Conservation (phyloP, 331 rosid genomes). For the Acacia pycnantha region DNA sequence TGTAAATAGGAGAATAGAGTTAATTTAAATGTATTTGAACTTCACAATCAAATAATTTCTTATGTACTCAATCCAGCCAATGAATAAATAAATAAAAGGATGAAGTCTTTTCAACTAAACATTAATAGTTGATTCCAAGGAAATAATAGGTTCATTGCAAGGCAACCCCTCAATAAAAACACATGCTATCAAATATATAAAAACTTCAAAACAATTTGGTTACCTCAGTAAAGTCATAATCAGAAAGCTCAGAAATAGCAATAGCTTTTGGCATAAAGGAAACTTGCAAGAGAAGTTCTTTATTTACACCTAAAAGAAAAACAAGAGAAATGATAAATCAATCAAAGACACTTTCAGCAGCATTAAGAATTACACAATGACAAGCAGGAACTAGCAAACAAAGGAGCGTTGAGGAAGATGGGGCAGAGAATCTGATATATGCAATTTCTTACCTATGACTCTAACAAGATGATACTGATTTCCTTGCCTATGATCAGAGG, state of each 20-base stretch:
- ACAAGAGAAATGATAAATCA: conserved; percentile 23
- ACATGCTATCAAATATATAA: not conserved
- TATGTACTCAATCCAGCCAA: not conserved
- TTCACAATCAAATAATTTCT: not conserved
- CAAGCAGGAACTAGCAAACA: conserved; percentile 4
- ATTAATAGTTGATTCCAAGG: conserved; percentile 13
- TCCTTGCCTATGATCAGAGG: conserved; percentile 34
- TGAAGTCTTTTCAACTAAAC: not conserved
- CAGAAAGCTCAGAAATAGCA: conserved; percentile 47
- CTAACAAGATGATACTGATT: conserved; percentile 51
- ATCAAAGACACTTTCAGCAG: conserved; percentile 18
- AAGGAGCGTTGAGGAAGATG: not conserved
- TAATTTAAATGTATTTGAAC: not conserved
- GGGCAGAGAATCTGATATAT: not conserved
- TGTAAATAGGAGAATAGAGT: not conserved
- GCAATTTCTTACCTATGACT: conserved; percentile 54
- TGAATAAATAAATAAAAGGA: not conserved
- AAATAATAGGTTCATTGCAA: conserved; percentile 10
- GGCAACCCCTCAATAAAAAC: not conserved
- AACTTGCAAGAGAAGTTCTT: conserved; percentile 56
- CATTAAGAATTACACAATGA: conserved; percentile 4
- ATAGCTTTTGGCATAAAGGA: conserved; percentile 37
- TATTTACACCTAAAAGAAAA: conserved; percentile 43
- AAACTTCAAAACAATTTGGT: not conserved
- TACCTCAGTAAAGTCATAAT: conserved; percentile 68